These are phyloP conservation scores for Phialophora tarda DNA, from an alignment of 2,329 filamentous ascomycete species.

Conservation along the genomic window DNA sequence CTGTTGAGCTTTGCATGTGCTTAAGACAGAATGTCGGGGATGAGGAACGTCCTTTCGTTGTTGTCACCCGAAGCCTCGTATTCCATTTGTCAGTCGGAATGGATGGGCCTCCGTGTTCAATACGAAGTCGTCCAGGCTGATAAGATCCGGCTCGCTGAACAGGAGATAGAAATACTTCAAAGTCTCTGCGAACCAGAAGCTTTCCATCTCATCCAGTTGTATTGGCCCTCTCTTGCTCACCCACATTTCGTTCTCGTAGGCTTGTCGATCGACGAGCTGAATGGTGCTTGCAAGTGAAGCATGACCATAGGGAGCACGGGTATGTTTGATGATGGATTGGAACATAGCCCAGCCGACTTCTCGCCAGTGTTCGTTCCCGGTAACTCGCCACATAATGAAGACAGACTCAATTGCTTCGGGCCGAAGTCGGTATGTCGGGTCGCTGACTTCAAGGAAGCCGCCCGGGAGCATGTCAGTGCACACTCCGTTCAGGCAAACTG, in stretches of 20 bases:
- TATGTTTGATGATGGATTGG: constrained; percentile 69
- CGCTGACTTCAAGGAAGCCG: constrained; percentile 31
- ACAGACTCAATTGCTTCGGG: constrained; percentile 88
- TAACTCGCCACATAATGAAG: constrained; percentile 90
- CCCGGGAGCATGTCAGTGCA: constrained; percentile 28
- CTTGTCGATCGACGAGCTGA: constrained; percentile 9
- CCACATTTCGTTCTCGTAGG: constrained; percentile 1
- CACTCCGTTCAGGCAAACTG: too few relatives aligned
- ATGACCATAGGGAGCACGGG: constrained; percentile 69
- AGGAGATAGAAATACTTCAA: constrained; percentile 57
- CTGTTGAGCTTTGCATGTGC: constrained; percentile 11
- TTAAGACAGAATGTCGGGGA: background rate
- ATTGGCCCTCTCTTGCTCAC: background rate
- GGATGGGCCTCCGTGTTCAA: constrained; percentile 53
- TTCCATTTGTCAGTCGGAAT: constrained; percentile 34
- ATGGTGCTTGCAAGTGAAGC: constrained; percentile 67
- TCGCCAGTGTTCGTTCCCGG: constrained; percentile 74
- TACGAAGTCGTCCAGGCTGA: constrained; percentile 54
- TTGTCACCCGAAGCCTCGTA: too few relatives aligned
- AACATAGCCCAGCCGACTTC: constrained; percentile 91
- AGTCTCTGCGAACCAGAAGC: constrained; percentile 44
- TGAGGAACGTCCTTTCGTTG: background rate
- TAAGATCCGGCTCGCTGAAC: constrained; percentile 50
- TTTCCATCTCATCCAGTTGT: background rate
- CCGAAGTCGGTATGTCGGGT: constrained; percentile 50